Base-by-base conservation (phyloP, 2,329 filamentous ascomycete genomes). In the Blastomyces parvus region DNA sequence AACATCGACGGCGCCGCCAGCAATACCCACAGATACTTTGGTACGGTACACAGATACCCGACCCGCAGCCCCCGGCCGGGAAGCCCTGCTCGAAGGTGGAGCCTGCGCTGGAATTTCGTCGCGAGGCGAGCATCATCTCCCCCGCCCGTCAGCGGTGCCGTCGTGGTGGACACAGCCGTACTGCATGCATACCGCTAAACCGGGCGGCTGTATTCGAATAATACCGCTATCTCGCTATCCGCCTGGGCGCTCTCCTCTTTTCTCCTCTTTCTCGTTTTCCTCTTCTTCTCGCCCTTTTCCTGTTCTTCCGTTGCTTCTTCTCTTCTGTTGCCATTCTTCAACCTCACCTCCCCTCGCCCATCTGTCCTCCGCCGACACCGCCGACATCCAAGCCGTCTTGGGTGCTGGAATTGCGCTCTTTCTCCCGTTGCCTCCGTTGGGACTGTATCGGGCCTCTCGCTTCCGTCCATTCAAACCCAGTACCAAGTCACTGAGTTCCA, bases 181-280 rank as follows among this genome's bases (percentile, higher is more conserved):
- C 27, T 14, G 52, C 50, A 33, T 9, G 27, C 19, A 4, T 19
- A 53, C 11, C 7, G 50, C 25, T 30, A 53, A 53, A 36, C 55
- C 5, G 33, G 22, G 55, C 17, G 19, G 38, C n/a, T 40, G 56
- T 58, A 58, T 57, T 40, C 6, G 9, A 11, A 33, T 13, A n/a
- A 61, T 61, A 61, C 59, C 62, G 57, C 63, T 62, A 59, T 36
- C 53, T 11, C 55, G 33, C 48, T 53, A 42, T 36, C 48, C 52
- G 19, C 42, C 27, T 61, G 19, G 57, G 36, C 40, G 14, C 36
- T 59, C 30, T 59, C 53, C 61, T 59, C 61, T 38, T 59, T 22
- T 44, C 48, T 55, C 59, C 61, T 64, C 63, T 59, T 44, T 46
- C 56, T 46, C 25, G 19, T 40, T 53, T 42, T 46, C 27, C 27